Evolutionary conservation across 2,329 filamentous ascomycete genomes (phyloP), one percentile per base, ranked within the genome.

Genomic region (Penicillium expansum): DNA sequence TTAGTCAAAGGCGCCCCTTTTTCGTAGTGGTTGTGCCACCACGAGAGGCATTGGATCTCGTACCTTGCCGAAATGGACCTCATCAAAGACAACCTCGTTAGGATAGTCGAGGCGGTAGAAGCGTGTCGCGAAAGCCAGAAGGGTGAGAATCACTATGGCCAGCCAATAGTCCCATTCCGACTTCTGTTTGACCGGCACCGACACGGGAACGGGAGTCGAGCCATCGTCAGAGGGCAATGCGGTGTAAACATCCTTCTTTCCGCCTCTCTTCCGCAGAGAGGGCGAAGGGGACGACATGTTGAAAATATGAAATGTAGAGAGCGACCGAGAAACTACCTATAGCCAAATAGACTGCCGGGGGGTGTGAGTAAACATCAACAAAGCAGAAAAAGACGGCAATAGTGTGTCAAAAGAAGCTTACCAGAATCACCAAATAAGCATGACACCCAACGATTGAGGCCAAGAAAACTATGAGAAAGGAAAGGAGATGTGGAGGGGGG

Each of bases 1-100:
- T 72, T 45, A 69, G 63, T 44, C 43, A 29, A 44, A 27, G 20
- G 27, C 9, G 18, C 52, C 47, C 48, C 48, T 58, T 48, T 48
- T 49, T 52, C 52, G 38, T 27, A 10, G 41, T 16, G 44, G 41
- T 47, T 47, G 32, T 24, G 24, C 11, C 30, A 20, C 39, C 18
- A 5, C 18, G 27, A 69, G 13, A 52, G 20, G 48, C 38, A 53
- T 16, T 18, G 5, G 32, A 30, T n/a, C 11, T 14, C 82, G 58
- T 81, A 97, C 93, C 89, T 99, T 99, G 80, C 94, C 94, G 76
- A 99, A 99, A 79, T 99, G 94, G 56, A 99, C 94, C 77, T 99
- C 94, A 72, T 99, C 94, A 71, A 99, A 99, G 48, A 99, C 94
- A 55, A 99, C 94, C 79, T 97, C 90, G 71, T 96, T 88, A 16